These are phyloP conservation scores for Theileria sp. DNA, from an alignment of 169 alveolate species.

Conservation along the genomic window DNA sequence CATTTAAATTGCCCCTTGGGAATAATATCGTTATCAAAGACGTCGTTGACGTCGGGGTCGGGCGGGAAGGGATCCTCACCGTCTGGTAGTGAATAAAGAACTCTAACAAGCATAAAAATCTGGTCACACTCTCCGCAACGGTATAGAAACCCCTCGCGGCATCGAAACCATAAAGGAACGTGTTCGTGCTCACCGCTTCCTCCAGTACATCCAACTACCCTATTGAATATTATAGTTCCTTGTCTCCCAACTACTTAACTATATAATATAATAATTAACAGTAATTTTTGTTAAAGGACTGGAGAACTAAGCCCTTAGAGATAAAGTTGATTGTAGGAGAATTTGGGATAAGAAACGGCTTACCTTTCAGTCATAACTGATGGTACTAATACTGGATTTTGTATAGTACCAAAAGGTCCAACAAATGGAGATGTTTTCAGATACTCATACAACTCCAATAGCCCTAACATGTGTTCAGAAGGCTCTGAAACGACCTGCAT, in stretches of 20 bases:
- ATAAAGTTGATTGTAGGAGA: neutral
- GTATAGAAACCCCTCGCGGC: conserved; percentile 87
- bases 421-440: conserved; percentile 83
- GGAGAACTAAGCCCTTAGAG: neutral
- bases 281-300: neutral
- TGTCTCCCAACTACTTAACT: neutral
- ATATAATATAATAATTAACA: neutral
- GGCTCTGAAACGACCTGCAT: conserved; percentile 79
- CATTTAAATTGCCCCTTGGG: conserved; percentile 82
- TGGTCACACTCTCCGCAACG: conserved; percentile 91
- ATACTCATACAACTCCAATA: conserved; percentile 86
- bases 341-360: neutral
- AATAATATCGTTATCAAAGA: conserved; percentile 77
- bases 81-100: conserved; percentile 78
- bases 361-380: conserved; percentile 80
- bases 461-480: conserved; percentile 83
- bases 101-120: conserved; percentile 87
- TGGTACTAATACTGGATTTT: conserved; percentile 86
- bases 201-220: conserved; percentile 86
- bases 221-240: neutral
- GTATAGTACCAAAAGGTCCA: conserved; percentile 88
- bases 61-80: conserved; percentile 84
- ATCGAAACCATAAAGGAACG: conserved; percentile 80
- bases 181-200: conserved; percentile 89
- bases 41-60: conserved; percentile 85